Evolutionary conservation across 805 yeast species (phyloP).

Genomic region (Nakazawaea holstii): DNA sequence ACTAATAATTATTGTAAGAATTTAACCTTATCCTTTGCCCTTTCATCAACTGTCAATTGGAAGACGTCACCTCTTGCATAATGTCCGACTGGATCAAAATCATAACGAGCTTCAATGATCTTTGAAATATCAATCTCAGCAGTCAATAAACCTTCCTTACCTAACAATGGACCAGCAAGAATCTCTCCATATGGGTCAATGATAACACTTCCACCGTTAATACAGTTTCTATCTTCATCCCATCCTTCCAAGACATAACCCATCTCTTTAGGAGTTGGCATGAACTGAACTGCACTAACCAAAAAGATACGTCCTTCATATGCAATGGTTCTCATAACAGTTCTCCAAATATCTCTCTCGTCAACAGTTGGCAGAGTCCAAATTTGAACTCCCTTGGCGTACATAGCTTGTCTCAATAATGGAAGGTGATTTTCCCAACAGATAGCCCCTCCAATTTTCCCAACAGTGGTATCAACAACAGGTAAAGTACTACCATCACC

Average conservation of each 20-base stretch:
- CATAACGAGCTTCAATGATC: constrained; percentile 33
- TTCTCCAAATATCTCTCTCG: constrained; percentile 37
- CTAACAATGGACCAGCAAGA: constrained; percentile 36
- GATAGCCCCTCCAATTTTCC: constrained; percentile 38
- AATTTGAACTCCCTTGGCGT: constrained; percentile 35
- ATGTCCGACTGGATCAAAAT: constrained; percentile 38
- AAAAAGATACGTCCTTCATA: constrained; percentile 36
- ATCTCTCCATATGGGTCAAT: constrained; percentile 38
- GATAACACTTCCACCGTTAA: constrained; percentile 36
- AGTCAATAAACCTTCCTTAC: constrained; percentile 33
- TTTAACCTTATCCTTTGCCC: constrained; percentile 14
- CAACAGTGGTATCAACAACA: constrained; percentile 28
- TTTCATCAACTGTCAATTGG: constrained; percentile 34
- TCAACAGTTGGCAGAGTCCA: constrained; percentile 43
- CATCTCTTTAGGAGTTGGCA: constrained; percentile 23
- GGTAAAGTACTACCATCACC: constrained; percentile 42
- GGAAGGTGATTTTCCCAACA: constrained; percentile 46
- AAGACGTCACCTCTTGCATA: constrained; percentile 39
- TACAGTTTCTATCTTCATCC: constrained; percentile 25
- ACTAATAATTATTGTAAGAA: neutral
- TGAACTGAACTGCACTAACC: constrained; percentile 35
- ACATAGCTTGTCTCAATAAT: constrained; percentile 32
- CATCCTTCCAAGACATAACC: constrained; percentile 23
- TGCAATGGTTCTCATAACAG: constrained; percentile 35
- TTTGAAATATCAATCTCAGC: constrained; percentile 35